Conservation (phyloP, 805 yeast genomes). For the Cyberlindnera petersonii region DNA sequence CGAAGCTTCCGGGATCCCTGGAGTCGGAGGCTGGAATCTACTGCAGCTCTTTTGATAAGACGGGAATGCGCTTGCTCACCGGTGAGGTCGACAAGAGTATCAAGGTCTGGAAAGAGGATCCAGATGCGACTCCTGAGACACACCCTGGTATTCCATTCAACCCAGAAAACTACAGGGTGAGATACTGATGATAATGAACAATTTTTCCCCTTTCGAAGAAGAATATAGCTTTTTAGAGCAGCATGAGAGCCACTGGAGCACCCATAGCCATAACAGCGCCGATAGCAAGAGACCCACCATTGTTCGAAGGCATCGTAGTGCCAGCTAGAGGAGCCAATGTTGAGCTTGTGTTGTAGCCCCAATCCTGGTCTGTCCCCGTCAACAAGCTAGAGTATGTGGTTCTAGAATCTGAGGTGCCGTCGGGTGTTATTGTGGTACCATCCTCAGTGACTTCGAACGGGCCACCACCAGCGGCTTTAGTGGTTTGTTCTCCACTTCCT, state of each 20-base stretch:
- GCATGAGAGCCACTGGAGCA: conserved; percentile 4
- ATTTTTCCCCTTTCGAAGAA: not conserved
- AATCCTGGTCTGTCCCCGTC: conserved; percentile 10
- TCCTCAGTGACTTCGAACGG: conserved; percentile 9
- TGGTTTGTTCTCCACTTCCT: not conserved
- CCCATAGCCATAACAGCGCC: conserved; percentile 5
- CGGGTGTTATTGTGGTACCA: conserved; percentile 3
- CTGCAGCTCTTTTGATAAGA: conserved; percentile 69
- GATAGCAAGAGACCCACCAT: conserved; percentile 1
- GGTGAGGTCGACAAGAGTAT: conserved; percentile 90
- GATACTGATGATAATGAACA: conserved; percentile 15
- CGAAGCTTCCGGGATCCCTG: conserved; percentile 65
- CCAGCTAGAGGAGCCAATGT: conserved; percentile 13
- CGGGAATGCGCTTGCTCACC: conserved; percentile 77
- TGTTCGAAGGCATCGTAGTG: conserved; percentile 7
- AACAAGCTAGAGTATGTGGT: conserved; percentile 4
- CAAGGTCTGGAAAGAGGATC: conserved; percentile 62
- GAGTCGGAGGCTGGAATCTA: conserved; percentile 65
- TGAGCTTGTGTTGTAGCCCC: conserved; percentile 12
- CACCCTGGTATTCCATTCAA: conserved; percentile 25
- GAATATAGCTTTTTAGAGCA: not conserved
- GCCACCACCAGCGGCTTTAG: conserved; percentile 8
- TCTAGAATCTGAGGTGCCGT: conserved; percentile 8
- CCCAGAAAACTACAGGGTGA: conserved; percentile 19
- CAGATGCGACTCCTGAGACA: conserved; percentile 28